Base-by-base conservation (phyloP, 1,139 yeast species). In the Spathaspora sp. region DNA sequence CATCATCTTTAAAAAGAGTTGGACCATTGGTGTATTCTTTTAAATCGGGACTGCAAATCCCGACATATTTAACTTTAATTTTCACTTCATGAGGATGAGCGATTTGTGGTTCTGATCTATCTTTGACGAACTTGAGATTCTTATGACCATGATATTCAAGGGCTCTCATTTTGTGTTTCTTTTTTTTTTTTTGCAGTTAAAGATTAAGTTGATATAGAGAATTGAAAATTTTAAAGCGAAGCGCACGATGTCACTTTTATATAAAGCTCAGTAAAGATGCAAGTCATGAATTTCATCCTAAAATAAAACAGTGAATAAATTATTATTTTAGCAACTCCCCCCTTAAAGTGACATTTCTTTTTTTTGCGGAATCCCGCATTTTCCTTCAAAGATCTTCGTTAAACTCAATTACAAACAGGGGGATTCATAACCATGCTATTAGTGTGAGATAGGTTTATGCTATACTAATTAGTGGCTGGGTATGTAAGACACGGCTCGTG, bases 151-250 rank as follows among this genome's bases (percentile, higher is more conserved):
- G 70, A 55, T 74, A 81, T 39, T 80, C 75, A 42, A 82, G 60
- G 2, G 82, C 87, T 61, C 70, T 75, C 86, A 82, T 81, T 11
- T n/a, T n/a, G n/a, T n/a, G n/a, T n/a, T n/a, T n/a, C n/a, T n/a
- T n/a, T n/a, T n/a, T n/a, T n/a, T n/a, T n/a, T n/a, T n/a, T 40
- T 40, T n/a, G 23, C 17, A 11, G n/a, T 34, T 34, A 34, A 5
- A 9, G 38, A 2, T 20, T 34, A 13, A 8, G 38, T 20, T 15
- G 11, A 16, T 5, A 8, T 17, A 24, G 38, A 34, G 38, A 34
- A 34, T 17, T 17, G 38, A 20, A 20, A 37, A n/a, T 11, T 37
- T 36, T 20, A 17, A 31, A 31, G 15, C 7, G 16, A 31, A 10
- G 31, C 5, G n/a, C n/a, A 13, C 6, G 10, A 27, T 27, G n/a